Conservation (phyloP, 2,329 filamentous ascomycete genomes). For the Fusarium mundagurra region DNA sequence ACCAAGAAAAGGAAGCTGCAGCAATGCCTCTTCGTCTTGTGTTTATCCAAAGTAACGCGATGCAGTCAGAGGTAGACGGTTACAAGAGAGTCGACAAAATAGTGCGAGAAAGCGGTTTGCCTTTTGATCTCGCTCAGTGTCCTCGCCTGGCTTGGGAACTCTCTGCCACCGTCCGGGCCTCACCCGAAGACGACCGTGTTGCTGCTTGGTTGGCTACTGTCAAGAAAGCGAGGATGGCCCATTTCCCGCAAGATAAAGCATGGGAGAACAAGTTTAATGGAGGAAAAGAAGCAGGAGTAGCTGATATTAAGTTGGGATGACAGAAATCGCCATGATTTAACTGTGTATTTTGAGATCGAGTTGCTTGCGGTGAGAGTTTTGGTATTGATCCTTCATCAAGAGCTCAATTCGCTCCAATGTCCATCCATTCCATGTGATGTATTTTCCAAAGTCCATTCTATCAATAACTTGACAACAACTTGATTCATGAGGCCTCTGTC, state of each 20-base stretch:
- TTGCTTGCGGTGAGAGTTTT: conserved; percentile 52
- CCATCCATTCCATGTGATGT: background rate
- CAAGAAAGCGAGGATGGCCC: background rate
- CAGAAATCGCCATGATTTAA: background rate
- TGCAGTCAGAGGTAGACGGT: conserved; percentile 57
- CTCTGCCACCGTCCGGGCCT: background rate
- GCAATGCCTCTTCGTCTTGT: conserved; percentile 51
- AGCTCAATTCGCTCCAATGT: background rate
- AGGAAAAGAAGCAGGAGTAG: background rate
- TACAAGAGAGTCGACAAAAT: conserved; percentile 58
- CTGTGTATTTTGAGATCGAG: conserved; percentile 3
- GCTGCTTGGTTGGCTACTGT: conserved; percentile 8
- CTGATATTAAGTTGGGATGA: background rate
- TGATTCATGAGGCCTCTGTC: background rate
- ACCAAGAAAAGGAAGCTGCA: conserved; percentile 47
- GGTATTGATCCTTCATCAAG: conserved; percentile 14
- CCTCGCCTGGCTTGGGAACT: background rate
- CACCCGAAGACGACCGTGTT: background rate
- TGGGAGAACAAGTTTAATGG: background rate
- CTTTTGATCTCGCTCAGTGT: conserved; percentile 14
- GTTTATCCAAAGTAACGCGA: conserved; percentile 56
- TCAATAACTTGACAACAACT: background rate
- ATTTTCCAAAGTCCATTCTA: conserved; percentile 5
- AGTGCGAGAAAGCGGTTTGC: conserved; percentile 50
- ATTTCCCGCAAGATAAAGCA: background rate